Base-by-base conservation (phyloP, 75 land plant species). In the Selaginella moellendorffii region DNA sequence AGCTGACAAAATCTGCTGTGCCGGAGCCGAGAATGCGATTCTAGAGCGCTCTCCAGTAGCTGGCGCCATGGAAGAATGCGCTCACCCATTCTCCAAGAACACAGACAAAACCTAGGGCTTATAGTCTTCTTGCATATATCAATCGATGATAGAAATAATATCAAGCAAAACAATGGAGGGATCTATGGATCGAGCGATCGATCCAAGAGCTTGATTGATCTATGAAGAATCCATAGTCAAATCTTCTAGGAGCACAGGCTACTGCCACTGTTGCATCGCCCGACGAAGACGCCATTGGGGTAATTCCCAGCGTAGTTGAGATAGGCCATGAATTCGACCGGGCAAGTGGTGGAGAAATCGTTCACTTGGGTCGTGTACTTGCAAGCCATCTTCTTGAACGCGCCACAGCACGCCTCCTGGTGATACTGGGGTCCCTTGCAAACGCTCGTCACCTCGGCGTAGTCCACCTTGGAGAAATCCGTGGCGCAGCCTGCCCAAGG, bases 251-350 rank as follows among this genome's bases (percentile, higher is more conserved):
- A 36, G 14, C 46, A 36, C 5, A 36, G 46, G 5, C 10, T n/a
- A 19, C 8, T 64, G 26, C 71, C 71, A 19, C 28, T 29, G 56
- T 29, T 64, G 70, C 71, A 69, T 0, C 21, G 22, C 27, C 71
- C 71, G 8, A 69, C 28, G 24, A 69, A 69, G 54, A 64, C 68
- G 23, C 71, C 71, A 27, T 69, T 63, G 24, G 30, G 71, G 25
- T 69, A 69, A 46, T 54, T 53, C 1, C 71, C 71, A 9, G 71
- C 71, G 2, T 31, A 51, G 53, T 69, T 69, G 24, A 69, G 26
- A 68, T 63, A 69, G 17, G 68, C 28, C 29, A 69, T 42, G 68
- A 69, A 69, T n/a, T 25, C 10, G 24, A 64, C 27, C 26, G 71
- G 71, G 69, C 71, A 69, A 19, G 42, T 63, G 0, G 68, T 23